Base-by-base conservation (phyloP, 768 basidiomycete genomes). In the Rhodotorula diobovata region DNA sequence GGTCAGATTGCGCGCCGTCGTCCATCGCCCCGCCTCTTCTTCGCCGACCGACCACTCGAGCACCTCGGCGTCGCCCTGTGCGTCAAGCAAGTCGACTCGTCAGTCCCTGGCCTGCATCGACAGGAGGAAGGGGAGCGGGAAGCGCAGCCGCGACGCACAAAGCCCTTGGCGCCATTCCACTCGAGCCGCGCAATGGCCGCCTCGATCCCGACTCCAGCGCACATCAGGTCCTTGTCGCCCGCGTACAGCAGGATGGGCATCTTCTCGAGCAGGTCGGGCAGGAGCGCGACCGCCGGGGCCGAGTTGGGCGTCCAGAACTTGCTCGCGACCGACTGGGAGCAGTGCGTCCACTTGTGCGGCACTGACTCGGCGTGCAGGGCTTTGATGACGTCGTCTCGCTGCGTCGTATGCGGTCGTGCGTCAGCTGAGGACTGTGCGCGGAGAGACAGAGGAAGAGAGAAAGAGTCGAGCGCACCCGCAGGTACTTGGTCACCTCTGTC, bases 141-240 rank as follows among this genome's bases (percentile, higher is more conserved):
- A n/a, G n/a, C n/a, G n/a, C n/a, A n/a, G n/a, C n/a, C n/a, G 12
- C 41, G 11, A 63, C 73, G 51, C 61, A 90, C 90, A 45, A 96
- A 84, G 3, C 96, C 95, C 16, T 83, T 88, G 43, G 80, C 87
- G 4, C 93, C 93, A 67, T 87, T 89, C 94, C 95, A 99, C 10
- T 85, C 84, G 84, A 99, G 82, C n/a, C 84, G 82, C 74, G 89
- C 87, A 58, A 97, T 90, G 85, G 90, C 87, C 68, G 84, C 85
- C 81, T 98, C 94, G 70, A 92, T 83, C 8, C 96, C 96, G 58
- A 93, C 83, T 78, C 95, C 89, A 79, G 97, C 97, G 83, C 96
- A 98, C 75, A 99, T 96, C 51, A 93, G 83, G 80, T 98, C 96
- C 80, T 96, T 89, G 79, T 97, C 93, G 28, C 96, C 96, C 0